Conservation (phyloP, 192 early-diverging fungal genomes). For the Gigaspora rosea region DNA sequence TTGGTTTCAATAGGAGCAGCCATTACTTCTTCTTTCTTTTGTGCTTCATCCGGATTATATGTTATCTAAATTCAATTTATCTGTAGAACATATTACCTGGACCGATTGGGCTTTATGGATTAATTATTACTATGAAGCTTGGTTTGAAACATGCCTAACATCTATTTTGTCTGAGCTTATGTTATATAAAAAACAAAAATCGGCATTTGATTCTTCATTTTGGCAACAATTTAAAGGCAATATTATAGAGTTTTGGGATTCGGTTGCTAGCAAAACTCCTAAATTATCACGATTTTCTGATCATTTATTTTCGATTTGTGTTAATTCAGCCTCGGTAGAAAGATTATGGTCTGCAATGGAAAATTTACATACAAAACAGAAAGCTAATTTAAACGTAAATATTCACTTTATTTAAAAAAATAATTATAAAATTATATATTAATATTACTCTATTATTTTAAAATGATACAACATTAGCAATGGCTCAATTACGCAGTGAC, state of each 20-base stretch:
- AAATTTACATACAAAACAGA: background rate
- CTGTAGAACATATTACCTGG: background rate
- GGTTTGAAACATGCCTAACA: constrained; percentile 6
- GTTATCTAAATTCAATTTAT: background rate
- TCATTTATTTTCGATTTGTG: background rate
- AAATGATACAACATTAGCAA: background rate
- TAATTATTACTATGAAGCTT: constrained; percentile 27
- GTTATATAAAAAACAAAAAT: constrained; percentile 5
- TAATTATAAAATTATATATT: too few species aligned
- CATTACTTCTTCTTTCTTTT: background rate
- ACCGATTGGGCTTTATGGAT: background rate
- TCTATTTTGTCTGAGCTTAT: constrained; percentile 2
- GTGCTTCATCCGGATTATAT: constrained; percentile 3
- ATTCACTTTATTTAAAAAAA: too few species aligned
- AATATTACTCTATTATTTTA: too few species aligned
- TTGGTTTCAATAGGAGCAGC: background rate
- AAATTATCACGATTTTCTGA: background rate
- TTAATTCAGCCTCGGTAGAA: background rate
- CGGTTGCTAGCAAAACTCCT: background rate
- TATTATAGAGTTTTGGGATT: background rate
- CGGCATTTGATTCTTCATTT: background rate
- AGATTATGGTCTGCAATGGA: background rate
- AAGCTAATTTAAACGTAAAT: background rate
- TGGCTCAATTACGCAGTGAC: background rate
- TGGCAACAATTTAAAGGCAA: constrained; percentile 16